Conservation (phyloP, 169 alveolate species). For the Plasmodium yoelii region DNA sequence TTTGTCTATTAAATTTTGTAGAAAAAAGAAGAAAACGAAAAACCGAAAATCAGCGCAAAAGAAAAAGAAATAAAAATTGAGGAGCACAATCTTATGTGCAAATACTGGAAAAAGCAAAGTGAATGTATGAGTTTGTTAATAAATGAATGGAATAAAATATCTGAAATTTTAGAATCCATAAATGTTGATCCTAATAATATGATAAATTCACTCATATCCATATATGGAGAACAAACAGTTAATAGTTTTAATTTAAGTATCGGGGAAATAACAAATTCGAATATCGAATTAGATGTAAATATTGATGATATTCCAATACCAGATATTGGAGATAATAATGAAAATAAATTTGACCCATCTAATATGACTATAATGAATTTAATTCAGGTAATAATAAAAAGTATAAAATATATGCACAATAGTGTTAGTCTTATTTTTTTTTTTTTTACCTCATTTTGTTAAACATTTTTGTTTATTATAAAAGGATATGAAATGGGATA, state of each 20-base stretch:
- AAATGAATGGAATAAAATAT: slow-evolving; percentile 73
- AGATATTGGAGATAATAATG: slow-evolving; percentile 17
- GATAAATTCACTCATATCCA: slow-evolving; percentile 43
- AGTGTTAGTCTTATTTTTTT: not conserved
- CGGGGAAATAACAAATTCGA: slow-evolving; percentile 54
- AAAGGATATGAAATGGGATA: slow-evolving; percentile 72
- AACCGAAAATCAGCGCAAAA: slow-evolving; percentile 56
- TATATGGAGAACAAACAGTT: slow-evolving; percentile 69
- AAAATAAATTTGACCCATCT: slow-evolving; percentile 57
- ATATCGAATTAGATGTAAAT: slow-evolving; percentile 61
- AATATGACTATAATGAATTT: slow-evolving; percentile 32
- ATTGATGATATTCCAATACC: slow-evolving; percentile 57
- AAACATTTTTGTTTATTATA: not conserved
- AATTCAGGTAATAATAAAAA: slow-evolving; percentile 39
- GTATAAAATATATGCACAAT: not conserved
- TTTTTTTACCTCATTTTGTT: not conserved
- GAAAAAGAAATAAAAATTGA: slow-evolving; percentile 74
- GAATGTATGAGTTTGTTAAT: slow-evolving; percentile 73
- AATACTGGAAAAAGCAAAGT: slow-evolving; percentile 72
- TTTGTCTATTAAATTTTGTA: not conserved
- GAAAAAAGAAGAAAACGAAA: slow-evolving; percentile 41
- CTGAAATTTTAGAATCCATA: slow-evolving; percentile 67
- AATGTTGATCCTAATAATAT: slow-evolving; percentile 70
- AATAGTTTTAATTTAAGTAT: slow-evolving; percentile 46
- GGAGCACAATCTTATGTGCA: slow-evolving; percentile 62